These are phyloP conservation scores for Hirsutella minnesotensis DNA, from an alignment of 2,329 filamentous ascomycete genomes.

Conservation along the genomic window DNA sequence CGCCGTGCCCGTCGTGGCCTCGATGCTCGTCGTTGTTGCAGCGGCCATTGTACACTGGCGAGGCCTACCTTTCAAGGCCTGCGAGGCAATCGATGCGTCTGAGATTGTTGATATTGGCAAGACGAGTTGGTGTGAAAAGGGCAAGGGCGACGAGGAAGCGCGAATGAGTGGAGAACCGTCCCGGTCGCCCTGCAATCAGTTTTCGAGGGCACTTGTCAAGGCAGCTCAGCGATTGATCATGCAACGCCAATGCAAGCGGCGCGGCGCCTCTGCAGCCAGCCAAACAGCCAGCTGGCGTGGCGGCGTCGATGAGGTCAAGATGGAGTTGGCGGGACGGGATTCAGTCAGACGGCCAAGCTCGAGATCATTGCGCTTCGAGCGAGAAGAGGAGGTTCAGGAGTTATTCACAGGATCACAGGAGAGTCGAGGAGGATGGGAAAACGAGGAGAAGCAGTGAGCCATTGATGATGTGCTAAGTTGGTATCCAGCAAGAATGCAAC, in stretches of 20 bases:
- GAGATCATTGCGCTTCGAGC: neutral
- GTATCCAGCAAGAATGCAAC: neutral
- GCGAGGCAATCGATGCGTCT: neutral
- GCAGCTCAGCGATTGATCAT: neutral
- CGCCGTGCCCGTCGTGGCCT: conserved; percentile 16
- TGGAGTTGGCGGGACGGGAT: too few relatives aligned
- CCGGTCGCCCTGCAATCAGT: neutral
- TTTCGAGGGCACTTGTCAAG: neutral
- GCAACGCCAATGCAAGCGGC: neutral
- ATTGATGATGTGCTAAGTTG: too few relatives aligned
- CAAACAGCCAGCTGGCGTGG: neutral
- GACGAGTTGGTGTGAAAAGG: too few relatives aligned
- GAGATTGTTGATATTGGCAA: too few relatives aligned
- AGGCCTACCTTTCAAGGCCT: neutral
- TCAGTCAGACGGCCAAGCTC: too few relatives aligned
- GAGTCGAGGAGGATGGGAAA: neutral
- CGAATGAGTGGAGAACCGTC: too few relatives aligned
- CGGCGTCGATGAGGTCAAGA: neutral
- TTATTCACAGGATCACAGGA: neutral
- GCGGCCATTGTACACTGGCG: conserved; percentile 23
- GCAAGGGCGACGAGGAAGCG: too few relatives aligned
- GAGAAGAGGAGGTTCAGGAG: neutral
- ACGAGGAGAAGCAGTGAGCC: neutral
- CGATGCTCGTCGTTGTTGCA: conserved; percentile 24
- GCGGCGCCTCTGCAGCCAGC: neutral